Percentiles rank a stretch among this genome's conserved stretches.
These are phyloP conservation scores for Clathrospora elynae DNA, from an alignment of 2,329 filamentous ascomycete species.

Conservation along the genomic window DNA sequence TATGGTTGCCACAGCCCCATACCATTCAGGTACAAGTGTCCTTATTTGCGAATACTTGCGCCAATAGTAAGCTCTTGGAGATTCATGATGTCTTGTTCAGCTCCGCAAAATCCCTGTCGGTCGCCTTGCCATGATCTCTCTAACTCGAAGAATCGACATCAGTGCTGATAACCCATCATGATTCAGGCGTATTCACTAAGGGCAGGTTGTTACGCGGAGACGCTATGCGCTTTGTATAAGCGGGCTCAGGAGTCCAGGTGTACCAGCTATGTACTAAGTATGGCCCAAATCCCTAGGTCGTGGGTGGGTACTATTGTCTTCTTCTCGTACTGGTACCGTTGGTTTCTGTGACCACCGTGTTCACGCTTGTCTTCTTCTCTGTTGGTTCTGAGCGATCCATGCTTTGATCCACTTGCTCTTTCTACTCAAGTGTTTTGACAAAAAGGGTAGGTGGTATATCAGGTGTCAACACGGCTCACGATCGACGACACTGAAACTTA, in stretches of 20 bases:
- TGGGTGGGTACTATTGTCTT: neutral
- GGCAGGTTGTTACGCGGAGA: slow-evolving; percentile 10
- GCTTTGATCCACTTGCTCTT: too few species aligned
- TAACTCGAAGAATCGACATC: slow-evolving; percentile 4
- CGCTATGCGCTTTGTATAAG: slow-evolving; percentile 4
- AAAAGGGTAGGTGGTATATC: too few species aligned
- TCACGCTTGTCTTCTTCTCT: too few species aligned
- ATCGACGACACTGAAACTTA: too few species aligned
- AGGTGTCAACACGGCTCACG: too few species aligned
- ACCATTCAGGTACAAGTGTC: neutral
- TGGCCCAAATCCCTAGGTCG: slow-evolving; percentile 1
- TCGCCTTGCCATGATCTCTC: neutral
- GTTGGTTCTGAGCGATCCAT: too few species aligned
- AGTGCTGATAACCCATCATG: slow-evolving; percentile 3
- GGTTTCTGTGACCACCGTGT: too few species aligned
- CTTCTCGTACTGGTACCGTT: too few species aligned
- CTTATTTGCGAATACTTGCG: neutral
- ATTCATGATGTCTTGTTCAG: neutral
- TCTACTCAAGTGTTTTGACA: too few species aligned
- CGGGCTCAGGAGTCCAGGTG: slow-evolving; percentile 2
- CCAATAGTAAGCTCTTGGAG: neutral
- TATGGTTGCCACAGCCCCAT: neutral
- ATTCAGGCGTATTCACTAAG: slow-evolving; percentile 5
- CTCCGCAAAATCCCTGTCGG: neutral
- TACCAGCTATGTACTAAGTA: slow-evolving; percentile 1